phyloP scores from a whole-genome alignment of 2,329 filamentous ascomycete species.

The Colletotrichum lini region DNA sequence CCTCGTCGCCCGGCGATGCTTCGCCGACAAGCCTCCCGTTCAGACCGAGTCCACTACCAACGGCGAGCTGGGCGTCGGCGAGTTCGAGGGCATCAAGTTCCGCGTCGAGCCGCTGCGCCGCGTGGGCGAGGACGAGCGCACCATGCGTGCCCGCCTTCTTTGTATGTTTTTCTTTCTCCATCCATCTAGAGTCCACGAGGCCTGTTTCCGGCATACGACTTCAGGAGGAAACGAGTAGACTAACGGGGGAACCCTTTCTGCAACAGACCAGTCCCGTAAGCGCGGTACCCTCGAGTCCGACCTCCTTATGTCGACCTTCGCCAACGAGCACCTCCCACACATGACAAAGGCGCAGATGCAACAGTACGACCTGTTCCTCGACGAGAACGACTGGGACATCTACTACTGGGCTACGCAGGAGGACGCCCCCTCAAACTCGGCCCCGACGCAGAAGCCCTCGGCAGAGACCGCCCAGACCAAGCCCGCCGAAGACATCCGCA shows the following conservation, averaged over 20 bases:
- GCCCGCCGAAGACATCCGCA: conserved; percentile 45
- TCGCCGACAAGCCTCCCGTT: conserved; percentile 47
- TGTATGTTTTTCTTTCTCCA: conserved; percentile 60
- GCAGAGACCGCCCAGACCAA: conserved; percentile 29
- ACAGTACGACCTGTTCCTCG: conserved; percentile 92
- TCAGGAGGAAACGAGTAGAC: conserved; percentile 23
- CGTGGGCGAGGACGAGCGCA: conserved; percentile 85
- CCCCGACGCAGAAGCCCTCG: conserved; percentile 44
- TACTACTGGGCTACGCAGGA: conserved; percentile 99
- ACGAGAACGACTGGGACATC: conserved; percentile 99
- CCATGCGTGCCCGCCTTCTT: conserved; percentile 88
- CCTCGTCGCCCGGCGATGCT: conserved; percentile 38
- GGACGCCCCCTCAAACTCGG: conserved; percentile 65
- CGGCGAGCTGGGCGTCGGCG: conserved; percentile 82
- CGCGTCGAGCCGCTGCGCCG: conserved; percentile 91
- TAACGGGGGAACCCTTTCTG: neutral
- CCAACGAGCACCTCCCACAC: conserved; percentile 79
- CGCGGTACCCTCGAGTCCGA: conserved; percentile 96
- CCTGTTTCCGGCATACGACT: neutral
- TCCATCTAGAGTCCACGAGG: neutral
- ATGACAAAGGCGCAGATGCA: conserved; percentile 83
- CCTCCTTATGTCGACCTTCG: conserved; percentile 96
- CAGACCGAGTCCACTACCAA: conserved; percentile 38
- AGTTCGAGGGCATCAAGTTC: conserved; percentile 89
- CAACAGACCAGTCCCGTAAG: conserved; percentile 93